Evolutionary conservation across 768 basidiomycete genomes (phyloP).

Genomic region (Lentinula edodes): DNA sequence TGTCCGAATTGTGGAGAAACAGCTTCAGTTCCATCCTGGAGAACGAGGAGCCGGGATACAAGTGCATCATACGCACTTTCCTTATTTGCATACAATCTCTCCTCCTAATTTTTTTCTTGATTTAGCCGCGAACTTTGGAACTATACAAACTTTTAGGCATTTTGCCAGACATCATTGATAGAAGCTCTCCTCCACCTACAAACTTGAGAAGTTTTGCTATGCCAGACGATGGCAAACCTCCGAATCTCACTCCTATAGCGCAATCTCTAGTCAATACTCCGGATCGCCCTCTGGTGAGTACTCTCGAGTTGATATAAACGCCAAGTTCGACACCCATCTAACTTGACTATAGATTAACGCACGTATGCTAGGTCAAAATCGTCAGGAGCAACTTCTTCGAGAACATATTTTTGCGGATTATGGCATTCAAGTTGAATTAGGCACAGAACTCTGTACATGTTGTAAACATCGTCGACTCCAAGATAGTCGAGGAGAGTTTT

Average conservation of each 20-base stretch:
- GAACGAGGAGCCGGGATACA: conserved; percentile 20
- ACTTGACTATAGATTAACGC: conserved; percentile 13
- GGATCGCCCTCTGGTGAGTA: no score
- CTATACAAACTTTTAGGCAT: conserved; percentile 19
- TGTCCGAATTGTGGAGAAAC: conserved; percentile 28
- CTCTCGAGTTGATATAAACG: no score
- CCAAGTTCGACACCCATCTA: neutral
- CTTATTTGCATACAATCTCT: neutral
- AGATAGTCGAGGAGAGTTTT: conserved; percentile 20
- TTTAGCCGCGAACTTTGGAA: conserved; percentile 21
- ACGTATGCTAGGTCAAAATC: conserved; percentile 18
- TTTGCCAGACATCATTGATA: conserved; percentile 10
- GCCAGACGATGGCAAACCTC: conserved; percentile 7
- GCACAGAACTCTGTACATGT: conserved; percentile 27
- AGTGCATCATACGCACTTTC: conserved; percentile 10
- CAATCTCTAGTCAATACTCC: no score
- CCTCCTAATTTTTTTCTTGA: neutral
- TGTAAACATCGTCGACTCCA: conserved; percentile 14
- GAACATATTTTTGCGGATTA: conserved; percentile 17
- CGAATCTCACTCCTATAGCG: neutral
- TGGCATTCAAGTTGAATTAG: conserved; percentile 26
- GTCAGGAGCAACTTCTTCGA: conserved; percentile 25
- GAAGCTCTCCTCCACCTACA: neutral
- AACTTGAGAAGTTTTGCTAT: conserved; percentile 8
- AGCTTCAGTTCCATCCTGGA: conserved; percentile 12